Evolutionary conservation across 148 eudicot genomes (phyloP).

Genomic region (Drosera capensis): DNA sequence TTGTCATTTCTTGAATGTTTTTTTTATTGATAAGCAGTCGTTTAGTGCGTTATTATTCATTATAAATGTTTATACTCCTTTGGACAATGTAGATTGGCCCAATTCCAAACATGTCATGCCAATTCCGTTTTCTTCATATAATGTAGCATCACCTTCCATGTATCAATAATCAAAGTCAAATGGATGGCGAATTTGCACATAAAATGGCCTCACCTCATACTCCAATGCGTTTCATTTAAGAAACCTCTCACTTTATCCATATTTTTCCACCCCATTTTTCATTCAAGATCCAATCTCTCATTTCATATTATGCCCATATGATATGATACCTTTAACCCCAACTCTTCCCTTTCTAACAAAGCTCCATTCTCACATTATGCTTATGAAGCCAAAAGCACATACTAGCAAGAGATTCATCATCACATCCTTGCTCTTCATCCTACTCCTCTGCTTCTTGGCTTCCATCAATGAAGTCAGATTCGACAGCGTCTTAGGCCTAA

Average conservation of each 20-base stretch:
- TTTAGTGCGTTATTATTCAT: too few species aligned
- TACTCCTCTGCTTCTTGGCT: conserved; percentile 58
- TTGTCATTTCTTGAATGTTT: too few species aligned
- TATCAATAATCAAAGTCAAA: too few species aligned
- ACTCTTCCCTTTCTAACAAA: not conserved
- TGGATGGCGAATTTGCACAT: too few species aligned
- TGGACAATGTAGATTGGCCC: too few species aligned
- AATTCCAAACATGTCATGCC: too few species aligned
- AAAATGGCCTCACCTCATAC: too few species aligned
- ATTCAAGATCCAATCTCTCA: not conserved
- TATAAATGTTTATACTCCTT: too few species aligned
- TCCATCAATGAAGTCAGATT: conserved; percentile 51
- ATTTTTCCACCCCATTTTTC: not conserved
- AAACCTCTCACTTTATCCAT: not conserved
- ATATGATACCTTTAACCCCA: conserved; percentile 19
- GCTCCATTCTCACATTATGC: conserved; percentile 5
- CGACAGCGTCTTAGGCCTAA: conserved; percentile 19
- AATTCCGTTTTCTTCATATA: too few species aligned
- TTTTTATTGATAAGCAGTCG: too few species aligned
- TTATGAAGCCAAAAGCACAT: conserved; percentile 22
- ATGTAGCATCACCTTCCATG: too few species aligned
- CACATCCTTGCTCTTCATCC: conserved; percentile 44
- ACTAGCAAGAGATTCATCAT: conserved; percentile 40
- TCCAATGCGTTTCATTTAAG: not conserved
- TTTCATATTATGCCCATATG: not conserved